Conservation (phyloP, 129 eudicot genomes). For the Cynara cardunculus region DNA sequence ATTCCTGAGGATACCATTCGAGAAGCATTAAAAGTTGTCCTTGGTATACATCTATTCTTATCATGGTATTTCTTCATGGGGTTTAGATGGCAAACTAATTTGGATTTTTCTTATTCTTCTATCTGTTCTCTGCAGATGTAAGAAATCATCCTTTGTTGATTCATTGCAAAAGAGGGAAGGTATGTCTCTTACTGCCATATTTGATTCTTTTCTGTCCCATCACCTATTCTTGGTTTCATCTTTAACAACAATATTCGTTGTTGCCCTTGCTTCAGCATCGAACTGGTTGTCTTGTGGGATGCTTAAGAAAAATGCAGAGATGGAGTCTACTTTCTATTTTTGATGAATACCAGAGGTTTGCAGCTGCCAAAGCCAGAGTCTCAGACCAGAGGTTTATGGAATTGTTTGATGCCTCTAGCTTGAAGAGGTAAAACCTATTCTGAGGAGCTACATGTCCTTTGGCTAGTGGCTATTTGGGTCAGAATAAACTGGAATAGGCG, state of each 20-base stretch:
- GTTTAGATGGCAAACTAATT: not conserved
- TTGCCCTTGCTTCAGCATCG: conserved; percentile 61
- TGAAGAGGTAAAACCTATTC: conserved; percentile 45
- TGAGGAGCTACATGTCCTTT: conserved; percentile 35
- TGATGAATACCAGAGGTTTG: conserved; percentile 88
- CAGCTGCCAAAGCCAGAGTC: conserved; percentile 92
- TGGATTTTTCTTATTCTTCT: not conserved
- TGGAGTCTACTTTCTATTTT: conserved; percentile 84
- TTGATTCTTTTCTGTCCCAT: not conserved
- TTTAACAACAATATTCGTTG: not conserved
- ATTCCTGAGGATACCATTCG: conserved; percentile 87
- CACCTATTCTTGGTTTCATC: not conserved
- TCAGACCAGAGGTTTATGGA: conserved; percentile 91
- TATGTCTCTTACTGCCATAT: not conserved
- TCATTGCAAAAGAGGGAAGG: conserved; percentile 98
- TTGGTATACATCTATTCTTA: conserved; percentile 44
- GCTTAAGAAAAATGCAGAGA: conserved; percentile 75
- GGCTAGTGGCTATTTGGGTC: conserved; percentile 23
- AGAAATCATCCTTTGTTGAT: conserved; percentile 83
- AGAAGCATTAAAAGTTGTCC: conserved; percentile 70
- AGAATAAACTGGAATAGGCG: conserved; percentile 20
- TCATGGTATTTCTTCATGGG: not conserved
- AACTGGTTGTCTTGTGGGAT: conserved; percentile 87
- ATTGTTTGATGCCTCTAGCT: conserved; percentile 64
- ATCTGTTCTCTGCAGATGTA: conserved; percentile 45